Percentiles rank a stretch among this genome's conserved stretches.
These are phyloP conservation scores for Cairneyella variabilis DNA, from an alignment of 495 filamentous ascomycete genomes.

Conservation along the genomic window DNA sequence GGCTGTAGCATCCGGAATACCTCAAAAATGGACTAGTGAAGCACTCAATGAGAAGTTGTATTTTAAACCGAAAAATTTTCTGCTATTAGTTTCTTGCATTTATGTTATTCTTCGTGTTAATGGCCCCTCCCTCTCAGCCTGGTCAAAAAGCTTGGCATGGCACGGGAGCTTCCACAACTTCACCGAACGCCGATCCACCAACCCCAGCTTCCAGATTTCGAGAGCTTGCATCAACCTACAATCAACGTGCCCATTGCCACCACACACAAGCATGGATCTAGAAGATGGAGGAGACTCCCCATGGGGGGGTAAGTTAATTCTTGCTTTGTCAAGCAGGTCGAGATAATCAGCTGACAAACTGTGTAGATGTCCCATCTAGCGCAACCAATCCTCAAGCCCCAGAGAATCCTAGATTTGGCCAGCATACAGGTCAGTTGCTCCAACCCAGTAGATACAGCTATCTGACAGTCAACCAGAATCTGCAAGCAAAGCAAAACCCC, in stretches of 20 bases:
- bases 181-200: constrained; percentile 10
- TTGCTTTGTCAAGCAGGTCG: too few species aligned
- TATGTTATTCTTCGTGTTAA: too few species aligned
- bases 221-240: constrained; percentile 1
- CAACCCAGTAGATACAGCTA: not conserved
- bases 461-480: constrained; percentile 14
- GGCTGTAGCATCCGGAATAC: too few species aligned
- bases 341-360: constrained; percentile 1
- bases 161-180: too few species aligned
- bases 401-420: constrained; percentile 13
- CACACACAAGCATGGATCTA: constrained; percentile 54
- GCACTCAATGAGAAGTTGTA: too few species aligned
- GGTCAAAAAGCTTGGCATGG: too few species aligned
- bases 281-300: constrained; percentile 62
- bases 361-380: constrained; percentile 25
- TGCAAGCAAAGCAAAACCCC: constrained; percentile 15
- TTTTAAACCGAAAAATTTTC: too few species aligned
- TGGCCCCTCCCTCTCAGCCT: too few species aligned
- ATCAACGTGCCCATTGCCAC: too few species aligned
- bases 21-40: too few species aligned
- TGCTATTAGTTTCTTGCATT: too few species aligned
- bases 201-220: constrained; percentile 11
- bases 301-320: constrained; percentile 56
- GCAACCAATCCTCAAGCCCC: constrained; percentile 11
- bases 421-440: constrained; percentile 12